These are phyloP conservation scores for Fusarium sterilihyphosum DNA, from an alignment of 2,329 filamentous ascomycete species.

Conservation along the genomic window DNA sequence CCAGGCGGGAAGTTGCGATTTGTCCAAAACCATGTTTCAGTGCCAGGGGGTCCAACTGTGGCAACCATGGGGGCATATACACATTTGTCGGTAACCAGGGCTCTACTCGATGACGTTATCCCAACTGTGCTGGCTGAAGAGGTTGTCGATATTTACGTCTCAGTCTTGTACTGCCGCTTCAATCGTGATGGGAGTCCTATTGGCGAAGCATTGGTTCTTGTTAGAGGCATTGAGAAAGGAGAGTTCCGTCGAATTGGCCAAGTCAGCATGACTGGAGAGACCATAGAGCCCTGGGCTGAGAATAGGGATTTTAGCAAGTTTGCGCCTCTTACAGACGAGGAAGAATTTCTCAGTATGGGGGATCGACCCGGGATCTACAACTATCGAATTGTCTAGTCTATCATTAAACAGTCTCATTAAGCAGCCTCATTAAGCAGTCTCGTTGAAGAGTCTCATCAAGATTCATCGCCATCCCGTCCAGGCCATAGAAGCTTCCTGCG, in stretches of 20 bases:
- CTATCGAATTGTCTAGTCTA: constrained; percentile 25
- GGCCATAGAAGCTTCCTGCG: constrained; percentile 42
- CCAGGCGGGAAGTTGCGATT: constrained; percentile 25
- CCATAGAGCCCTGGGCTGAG: neutral
- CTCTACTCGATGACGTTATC: constrained; percentile 14
- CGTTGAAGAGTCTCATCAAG: neutral
- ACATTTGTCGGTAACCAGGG: neutral
- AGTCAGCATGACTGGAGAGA: neutral
- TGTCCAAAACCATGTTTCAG: constrained; percentile 3
- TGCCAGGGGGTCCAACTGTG: neutral
- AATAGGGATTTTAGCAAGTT: constrained; percentile 21
- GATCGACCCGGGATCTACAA: constrained; percentile 8
- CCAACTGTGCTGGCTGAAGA: neutral
- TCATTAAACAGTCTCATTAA: neutral
- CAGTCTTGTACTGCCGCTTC: constrained; percentile 14
- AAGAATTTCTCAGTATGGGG: constrained; percentile 15
- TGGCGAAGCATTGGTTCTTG: constrained; percentile 14
- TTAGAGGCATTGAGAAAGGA: constrained; percentile 15
- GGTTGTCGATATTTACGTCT: constrained; percentile 14
- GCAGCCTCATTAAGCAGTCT: neutral
- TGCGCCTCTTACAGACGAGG: constrained; percentile 5
- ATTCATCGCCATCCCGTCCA: constrained; percentile 39
- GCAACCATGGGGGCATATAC: neutral
- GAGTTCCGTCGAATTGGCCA: constrained; percentile 30
- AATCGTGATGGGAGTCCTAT: neutral